Evolutionary conservation across 179 eudicot species (phyloP), one percentile per base, ranked within the genome.

Genomic region (Pouteria campechiana): DNA sequence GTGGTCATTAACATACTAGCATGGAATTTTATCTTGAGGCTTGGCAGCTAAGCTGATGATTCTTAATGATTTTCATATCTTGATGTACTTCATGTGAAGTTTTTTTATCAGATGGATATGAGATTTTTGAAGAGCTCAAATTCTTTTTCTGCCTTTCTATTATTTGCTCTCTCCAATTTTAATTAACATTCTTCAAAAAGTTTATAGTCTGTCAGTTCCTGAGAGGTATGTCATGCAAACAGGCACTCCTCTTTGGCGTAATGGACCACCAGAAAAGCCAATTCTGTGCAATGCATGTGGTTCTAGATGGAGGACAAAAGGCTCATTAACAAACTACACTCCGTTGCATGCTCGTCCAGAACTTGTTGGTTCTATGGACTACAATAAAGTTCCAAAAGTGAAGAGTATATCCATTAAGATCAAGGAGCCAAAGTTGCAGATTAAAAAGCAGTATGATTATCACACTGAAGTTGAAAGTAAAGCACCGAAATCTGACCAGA

Each of bases 241-340:
- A 92, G 99, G 85, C 76, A 92, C 99, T 48, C 99, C 99, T 19
- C 99, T 92, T 44, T 92, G 99, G 99, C 85, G 99, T 45, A 92
- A 92, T 65, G 99, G 99, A 33, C 99, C 99, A 33, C 94, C 99
- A 1, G 99, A 92, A 60, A 92, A 92, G 89, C 99, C 99, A 28
- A 68, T 92, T 18, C 77, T 92, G 22, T 92, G 99, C 68, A 92
- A 92, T 62, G 99, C 99, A 17, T 92, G 99, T 64, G 99, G 99
- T 13, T 92, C 99, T 2, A 64, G 99, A 32, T 92, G 99, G 99
- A 80, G 99, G 68, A 92, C 99, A 10, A 92, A 92, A 63, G 99
- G 99, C 57, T 64, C 93, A 41, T 79, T 92, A 44, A 79, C 55
- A 45, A 86, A 86, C 41, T 92, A 92, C 58, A 77, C 96, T 30